These are phyloP conservation scores for Aplosporella prunicola DNA, from an alignment of 2,329 filamentous ascomycete species.

Conservation along the genomic window DNA sequence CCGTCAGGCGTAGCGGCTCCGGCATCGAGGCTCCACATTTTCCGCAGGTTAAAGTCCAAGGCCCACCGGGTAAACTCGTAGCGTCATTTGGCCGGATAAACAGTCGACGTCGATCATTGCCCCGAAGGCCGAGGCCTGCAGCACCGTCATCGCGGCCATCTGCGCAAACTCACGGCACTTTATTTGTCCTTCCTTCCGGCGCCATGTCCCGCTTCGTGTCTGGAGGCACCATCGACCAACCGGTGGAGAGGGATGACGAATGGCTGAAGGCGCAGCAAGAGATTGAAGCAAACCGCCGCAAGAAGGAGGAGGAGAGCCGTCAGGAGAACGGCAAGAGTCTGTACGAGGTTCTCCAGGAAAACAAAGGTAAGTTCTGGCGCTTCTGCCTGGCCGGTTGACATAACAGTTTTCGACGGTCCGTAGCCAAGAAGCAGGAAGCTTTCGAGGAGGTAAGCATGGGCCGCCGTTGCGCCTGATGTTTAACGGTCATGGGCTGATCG, in stretches of 20 bases:
- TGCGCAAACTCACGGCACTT: background rate
- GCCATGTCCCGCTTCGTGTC: slow-evolving; percentile 16
- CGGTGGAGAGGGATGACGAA: slow-evolving; percentile 41
- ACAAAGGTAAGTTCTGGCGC: slow-evolving; percentile 52
- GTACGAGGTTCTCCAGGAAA: slow-evolving; percentile 68
- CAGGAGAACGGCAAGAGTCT: slow-evolving; percentile 51
- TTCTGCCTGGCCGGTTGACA: slow-evolving; percentile 17
- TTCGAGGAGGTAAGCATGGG: slow-evolving; percentile 55
- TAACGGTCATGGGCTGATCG: background rate
- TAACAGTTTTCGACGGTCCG: slow-evolving; percentile 21
- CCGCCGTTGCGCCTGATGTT: background rate
- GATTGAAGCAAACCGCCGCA: slow-evolving; percentile 51
- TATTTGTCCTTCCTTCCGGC: background rate
- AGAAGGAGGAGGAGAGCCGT: slow-evolving; percentile 44
- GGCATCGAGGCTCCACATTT: too few relatives aligned
- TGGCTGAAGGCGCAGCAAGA: slow-evolving; percentile 58
- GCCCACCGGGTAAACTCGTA: too few relatives aligned
- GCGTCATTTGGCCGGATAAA: too few relatives aligned
- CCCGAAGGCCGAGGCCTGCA: background rate
- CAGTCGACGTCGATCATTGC: too few relatives aligned
- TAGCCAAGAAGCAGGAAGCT: slow-evolving; percentile 70
- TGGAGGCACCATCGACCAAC: slow-evolving; percentile 17
- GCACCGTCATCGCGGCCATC: background rate
- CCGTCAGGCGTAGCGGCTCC: too few relatives aligned
- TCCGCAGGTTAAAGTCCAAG: too few relatives aligned